These are phyloP conservation scores for Paracoccidioides brasiliensis DNA, from an alignment of 2,329 filamentous ascomycete species.

Conservation along the genomic window DNA sequence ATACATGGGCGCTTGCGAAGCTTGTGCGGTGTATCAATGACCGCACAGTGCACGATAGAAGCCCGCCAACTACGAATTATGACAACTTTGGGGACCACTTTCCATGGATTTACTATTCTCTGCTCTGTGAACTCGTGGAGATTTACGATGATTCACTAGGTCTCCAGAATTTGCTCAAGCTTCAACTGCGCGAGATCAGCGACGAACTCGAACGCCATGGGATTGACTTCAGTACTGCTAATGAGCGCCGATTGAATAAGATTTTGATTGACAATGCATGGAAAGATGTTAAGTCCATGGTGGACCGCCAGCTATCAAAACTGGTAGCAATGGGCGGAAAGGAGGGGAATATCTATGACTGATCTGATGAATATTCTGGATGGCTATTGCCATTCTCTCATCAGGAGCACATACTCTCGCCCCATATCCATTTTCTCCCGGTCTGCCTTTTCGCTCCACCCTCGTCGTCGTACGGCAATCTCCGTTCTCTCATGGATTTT, in stretches of 20 bases:
- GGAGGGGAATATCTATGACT: not conserved
- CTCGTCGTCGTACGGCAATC: too few species aligned
- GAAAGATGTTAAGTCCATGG: constrained; percentile 35
- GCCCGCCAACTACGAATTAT: constrained; percentile 10
- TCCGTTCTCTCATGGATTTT: too few species aligned
- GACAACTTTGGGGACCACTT: constrained; percentile 17
- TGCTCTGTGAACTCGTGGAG: constrained; percentile 19
- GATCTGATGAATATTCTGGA: too few species aligned
- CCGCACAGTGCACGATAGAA: constrained; percentile 9
- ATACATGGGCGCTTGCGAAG: constrained; percentile 24
- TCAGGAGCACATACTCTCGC: too few species aligned
- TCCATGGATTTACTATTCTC: constrained; percentile 22
- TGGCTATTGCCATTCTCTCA: too few species aligned
- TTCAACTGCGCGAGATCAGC: constrained; percentile 18
- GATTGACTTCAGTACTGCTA: constrained; percentile 16
- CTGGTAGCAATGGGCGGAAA: not conserved
- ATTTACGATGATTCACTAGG: constrained; percentile 6
- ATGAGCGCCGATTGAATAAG: constrained; percentile 16
- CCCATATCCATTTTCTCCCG: too few species aligned
- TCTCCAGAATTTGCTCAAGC: constrained; percentile 18
- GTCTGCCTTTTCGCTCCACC: too few species aligned
- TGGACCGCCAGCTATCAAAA: constrained; percentile 12
- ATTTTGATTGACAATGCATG: constrained; percentile 29
- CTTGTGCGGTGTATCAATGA: constrained; percentile 16
- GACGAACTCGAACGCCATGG: constrained; percentile 18